Evolutionary conservation across 1,284 basidiomycete genomes (phyloP).

Genomic region (Gomphus bonarii): DNA sequence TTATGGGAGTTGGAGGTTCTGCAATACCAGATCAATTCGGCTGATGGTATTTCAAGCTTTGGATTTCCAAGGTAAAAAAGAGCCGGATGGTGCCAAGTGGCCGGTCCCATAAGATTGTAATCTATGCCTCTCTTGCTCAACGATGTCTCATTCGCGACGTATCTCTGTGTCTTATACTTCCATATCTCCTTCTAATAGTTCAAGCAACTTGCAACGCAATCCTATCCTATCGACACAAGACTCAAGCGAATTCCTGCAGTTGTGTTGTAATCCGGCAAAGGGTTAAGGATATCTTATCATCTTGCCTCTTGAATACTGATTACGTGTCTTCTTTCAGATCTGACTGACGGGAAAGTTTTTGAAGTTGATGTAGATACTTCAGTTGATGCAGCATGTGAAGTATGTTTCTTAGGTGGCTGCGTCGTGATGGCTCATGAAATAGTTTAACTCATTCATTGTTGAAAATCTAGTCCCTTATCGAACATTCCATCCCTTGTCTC

Average conservation of each 20-base stretch:
- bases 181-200: not conserved
- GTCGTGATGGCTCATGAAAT: not conserved
- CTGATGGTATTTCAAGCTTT: too few relatives aligned
- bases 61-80: too few relatives aligned
- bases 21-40: too few relatives aligned
- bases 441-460: not conserved
- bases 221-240: not conserved
- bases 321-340: not conserved
- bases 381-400: slow-evolving; percentile 75
- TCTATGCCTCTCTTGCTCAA: not conserved
- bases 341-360: slow-evolving; percentile 27
- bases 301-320: not conserved
- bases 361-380: slow-evolving; percentile 52
- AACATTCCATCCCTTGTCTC: slow-evolving; percentile 51
- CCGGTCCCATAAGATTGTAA: not conserved
- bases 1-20: too few relatives aligned
- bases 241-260: not conserved
- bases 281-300: not conserved
- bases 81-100: not conserved
- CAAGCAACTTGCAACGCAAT: not conserved
- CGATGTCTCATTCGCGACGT: slow-evolving; percentile 6
- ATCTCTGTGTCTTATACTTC: slow-evolving; percentile 5
- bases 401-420: slow-evolving; percentile 23
- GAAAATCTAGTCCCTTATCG: slow-evolving; percentile 42
- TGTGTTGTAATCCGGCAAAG: not conserved